These are phyloP conservation scores for Starmerella potacharoeniae DNA, from an alignment of 805 yeast genomes.

Conservation along the genomic window DNA sequence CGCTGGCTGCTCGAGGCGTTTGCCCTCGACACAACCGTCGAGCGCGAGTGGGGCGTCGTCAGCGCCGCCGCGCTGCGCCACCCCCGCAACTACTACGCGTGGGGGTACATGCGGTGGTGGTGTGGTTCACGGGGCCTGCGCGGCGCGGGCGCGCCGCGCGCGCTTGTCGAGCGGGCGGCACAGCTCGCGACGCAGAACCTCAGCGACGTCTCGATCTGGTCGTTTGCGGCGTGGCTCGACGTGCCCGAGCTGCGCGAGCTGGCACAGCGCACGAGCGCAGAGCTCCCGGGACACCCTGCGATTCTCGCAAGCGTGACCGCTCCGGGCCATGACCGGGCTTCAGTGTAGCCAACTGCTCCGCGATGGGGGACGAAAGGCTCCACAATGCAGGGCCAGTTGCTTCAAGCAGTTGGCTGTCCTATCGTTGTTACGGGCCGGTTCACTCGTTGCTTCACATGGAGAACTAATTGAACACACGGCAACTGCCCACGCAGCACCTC, in stretches of 20 bases:
- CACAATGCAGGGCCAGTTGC: no score
- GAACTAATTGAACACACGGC: no score
- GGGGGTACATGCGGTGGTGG: conserved; percentile 26
- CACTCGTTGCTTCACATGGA: no score
- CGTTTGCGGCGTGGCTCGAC: conserved; percentile 21
- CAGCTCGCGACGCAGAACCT: conserved; percentile 21
- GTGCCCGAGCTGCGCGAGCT: conserved; percentile 1
- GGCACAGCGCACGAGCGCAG: conserved; percentile 7
- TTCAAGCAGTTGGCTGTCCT: no score
- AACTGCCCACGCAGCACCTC: no score
- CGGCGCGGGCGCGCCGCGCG: background rate
- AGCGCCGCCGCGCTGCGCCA: conserved; percentile 32
- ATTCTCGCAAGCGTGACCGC: conserved; percentile 5
- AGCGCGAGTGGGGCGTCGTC: conserved; percentile 26
- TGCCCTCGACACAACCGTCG: background rate
- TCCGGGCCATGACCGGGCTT: no score
- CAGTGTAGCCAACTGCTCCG: no score
- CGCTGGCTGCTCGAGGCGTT: conserved; percentile 22
- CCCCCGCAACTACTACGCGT: conserved; percentile 40
- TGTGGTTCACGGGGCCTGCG: background rate
- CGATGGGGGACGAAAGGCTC: no score
- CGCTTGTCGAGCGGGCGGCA: conserved; percentile 14
- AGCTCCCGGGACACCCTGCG: conserved; percentile 19
- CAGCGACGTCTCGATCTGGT: conserved; percentile 29
- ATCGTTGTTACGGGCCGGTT: no score